Percentiles rank a stretch among this genome's conserved stretches.
Evolutionary conservation across 257 asterid genomes (phyloP).

Genomic region (Euphrasia confusa): DNA sequence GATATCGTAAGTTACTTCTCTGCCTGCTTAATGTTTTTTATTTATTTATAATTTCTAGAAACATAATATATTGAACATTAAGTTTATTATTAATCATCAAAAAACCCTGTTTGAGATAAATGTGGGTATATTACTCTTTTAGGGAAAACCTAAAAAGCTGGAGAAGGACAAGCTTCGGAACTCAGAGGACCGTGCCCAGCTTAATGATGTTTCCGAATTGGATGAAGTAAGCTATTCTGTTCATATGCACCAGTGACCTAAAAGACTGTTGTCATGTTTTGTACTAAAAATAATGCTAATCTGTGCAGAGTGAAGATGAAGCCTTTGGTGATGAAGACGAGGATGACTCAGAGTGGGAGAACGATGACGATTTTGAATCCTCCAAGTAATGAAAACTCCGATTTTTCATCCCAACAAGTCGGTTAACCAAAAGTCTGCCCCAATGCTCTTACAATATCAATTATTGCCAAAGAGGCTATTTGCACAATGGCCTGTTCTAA

Average conservation of each 20-base stretch:
- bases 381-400: constrained; percentile 31
- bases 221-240: constrained; percentile 40
- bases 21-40: not conserved
- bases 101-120: not conserved
- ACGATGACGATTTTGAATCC: constrained; percentile 30
- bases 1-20: constrained; percentile 59
- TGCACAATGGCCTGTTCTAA: not conserved
- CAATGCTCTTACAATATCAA: constrained; percentile 3
- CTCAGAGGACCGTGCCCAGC: constrained; percentile 34
- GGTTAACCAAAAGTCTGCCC: constrained; percentile 18
- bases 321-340: constrained; percentile 43
- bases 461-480: constrained; percentile 4
- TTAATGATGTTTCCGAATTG: constrained; percentile 37
- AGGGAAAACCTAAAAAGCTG: constrained; percentile 51
- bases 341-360: constrained; percentile 42
- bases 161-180: constrained; percentile 29
- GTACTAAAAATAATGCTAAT: not conserved
- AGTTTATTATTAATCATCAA: not conserved
- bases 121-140: constrained; percentile 18
- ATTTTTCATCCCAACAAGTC: constrained; percentile 17
- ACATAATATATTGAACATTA: not conserved
- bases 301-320: constrained; percentile 58
- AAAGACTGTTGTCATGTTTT: not conserved
- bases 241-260: not conserved
- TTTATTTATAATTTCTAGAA: not conserved